Evolutionary conservation across 1,139 yeast species (phyloP).

Genomic region (Kodamaea alishanica): DNA sequence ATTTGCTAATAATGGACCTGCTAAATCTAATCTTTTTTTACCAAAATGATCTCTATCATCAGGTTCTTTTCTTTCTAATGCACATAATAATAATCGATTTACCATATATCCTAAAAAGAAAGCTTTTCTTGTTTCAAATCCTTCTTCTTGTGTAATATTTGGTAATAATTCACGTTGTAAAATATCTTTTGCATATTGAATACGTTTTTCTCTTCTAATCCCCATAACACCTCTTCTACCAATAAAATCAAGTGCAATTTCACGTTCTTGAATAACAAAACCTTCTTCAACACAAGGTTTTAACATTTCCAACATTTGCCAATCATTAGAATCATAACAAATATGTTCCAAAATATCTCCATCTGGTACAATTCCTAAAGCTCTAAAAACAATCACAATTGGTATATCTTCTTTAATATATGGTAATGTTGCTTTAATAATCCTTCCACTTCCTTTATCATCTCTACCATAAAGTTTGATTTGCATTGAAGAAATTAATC

Average conservation of each 20-base stretch:
- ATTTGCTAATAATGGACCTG: constrained; percentile 95
- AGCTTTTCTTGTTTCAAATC: constrained; percentile 94
- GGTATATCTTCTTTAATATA: constrained; percentile 96
- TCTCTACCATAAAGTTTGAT: constrained; percentile 87
- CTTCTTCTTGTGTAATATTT: constrained; percentile 95
- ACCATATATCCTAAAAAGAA: constrained; percentile 97
- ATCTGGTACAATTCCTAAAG: constrained; percentile 97
- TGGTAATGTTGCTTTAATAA: constrained; percentile 93
- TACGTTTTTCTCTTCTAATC: constrained; percentile 95
- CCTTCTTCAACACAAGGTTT: constrained; percentile 99
- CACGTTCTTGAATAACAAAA: constrained; percentile 95
- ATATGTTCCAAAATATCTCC: constrained; percentile 98
- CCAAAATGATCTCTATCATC: constrained; percentile 99
- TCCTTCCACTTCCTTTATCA: constrained; percentile 69
- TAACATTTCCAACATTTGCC: constrained; percentile 99
- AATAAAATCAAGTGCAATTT: constrained; percentile 94
- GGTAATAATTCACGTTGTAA: constrained; percentile 94
- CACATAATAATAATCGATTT: constrained; percentile 88
- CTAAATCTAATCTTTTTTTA: constrained; percentile 94
- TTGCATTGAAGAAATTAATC: constrained; percentile 91
- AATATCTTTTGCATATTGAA: constrained; percentile 94
- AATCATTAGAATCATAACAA: constrained; percentile 94
- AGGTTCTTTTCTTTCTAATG: constrained; percentile 94
- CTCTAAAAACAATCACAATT: constrained; percentile 93
- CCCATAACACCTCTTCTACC: constrained; percentile 98